Conservation (phyloP, 176 grass and related monocot species). For the Coix lacrymajobi region DNA sequence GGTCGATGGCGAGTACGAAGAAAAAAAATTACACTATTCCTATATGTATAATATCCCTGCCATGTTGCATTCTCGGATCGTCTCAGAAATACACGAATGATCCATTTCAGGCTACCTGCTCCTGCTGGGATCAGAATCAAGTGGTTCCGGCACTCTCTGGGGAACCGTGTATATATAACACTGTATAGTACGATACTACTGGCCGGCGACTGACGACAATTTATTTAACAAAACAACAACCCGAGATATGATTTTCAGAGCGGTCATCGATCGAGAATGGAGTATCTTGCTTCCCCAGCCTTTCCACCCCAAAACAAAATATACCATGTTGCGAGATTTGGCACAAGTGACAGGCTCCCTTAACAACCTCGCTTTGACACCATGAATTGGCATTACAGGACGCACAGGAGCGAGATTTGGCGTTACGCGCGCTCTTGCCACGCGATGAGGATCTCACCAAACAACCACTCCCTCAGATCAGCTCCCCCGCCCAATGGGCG, state of each 20-base stretch:
- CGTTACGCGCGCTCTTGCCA: not conserved
- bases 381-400: not conserved
- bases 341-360: not conserved
- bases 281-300: conserved; percentile 2
- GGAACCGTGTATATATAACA: too few species aligned
- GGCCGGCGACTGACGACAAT: too few species aligned
- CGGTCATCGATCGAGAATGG: not conserved
- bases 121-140: not conserved
- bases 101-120: not conserved
- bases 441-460: conserved; percentile 14
- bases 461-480: conserved; percentile 25
- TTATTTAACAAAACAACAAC: too few species aligned
- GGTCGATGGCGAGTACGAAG: not conserved
- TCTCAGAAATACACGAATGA: not conserved
- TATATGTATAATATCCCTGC: not conserved
- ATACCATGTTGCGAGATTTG: conserved; percentile 26
- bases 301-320: conserved; percentile 16
- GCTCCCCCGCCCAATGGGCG: not conserved
- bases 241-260: not conserved
- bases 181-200: too few species aligned
- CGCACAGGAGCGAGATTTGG: not conserved
- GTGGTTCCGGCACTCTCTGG: not conserved
- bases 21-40: not conserved
- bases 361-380: conserved; percentile 4
- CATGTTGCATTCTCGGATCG: conserved; percentile 27